phyloP scores from a whole-genome alignment of 164 flowering plant species.

The Umbellularia californica region DNA sequence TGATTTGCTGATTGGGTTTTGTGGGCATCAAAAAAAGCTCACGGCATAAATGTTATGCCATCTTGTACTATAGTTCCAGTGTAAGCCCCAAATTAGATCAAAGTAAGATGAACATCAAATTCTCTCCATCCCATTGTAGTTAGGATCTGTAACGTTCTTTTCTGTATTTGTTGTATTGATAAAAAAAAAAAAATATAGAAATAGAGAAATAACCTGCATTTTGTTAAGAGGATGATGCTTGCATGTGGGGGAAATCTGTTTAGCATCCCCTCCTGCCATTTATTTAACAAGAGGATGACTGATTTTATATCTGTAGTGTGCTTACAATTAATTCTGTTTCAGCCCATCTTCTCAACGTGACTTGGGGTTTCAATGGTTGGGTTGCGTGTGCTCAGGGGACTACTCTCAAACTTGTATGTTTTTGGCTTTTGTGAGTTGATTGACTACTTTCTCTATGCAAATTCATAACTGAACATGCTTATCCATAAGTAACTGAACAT shows the following conservation, averaged over 20 bases:
- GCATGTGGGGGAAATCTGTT: not conserved
- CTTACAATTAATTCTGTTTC: too few species aligned
- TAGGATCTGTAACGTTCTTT: constrained; percentile 32
- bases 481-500: too few species aligned
- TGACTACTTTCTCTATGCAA: too few species aligned
- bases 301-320: too few species aligned
- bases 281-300: not conserved
- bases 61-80: constrained; percentile 56
- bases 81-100: constrained; percentile 32
- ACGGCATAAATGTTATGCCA: constrained; percentile 24
- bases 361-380: too few species aligned
- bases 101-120: constrained; percentile 19
- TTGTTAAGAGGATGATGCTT: not conserved
- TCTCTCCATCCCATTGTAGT: constrained; percentile 20
- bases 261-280: not conserved
- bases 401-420: too few species aligned
- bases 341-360: too few species aligned
- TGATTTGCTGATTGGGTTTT: not conserved
- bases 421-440: too few species aligned
- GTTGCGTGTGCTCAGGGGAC: too few species aligned
- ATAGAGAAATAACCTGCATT: constrained; percentile 21
- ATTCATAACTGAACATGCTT: too few species aligned
- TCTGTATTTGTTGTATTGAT: constrained; percentile 46
- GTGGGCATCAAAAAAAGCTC: not conserved
- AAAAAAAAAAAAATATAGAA: constrained; percentile 17